Evolutionary conservation across 805 yeast genomes (phyloP).

Genomic region (Cyberlindnera maritima): DNA sequence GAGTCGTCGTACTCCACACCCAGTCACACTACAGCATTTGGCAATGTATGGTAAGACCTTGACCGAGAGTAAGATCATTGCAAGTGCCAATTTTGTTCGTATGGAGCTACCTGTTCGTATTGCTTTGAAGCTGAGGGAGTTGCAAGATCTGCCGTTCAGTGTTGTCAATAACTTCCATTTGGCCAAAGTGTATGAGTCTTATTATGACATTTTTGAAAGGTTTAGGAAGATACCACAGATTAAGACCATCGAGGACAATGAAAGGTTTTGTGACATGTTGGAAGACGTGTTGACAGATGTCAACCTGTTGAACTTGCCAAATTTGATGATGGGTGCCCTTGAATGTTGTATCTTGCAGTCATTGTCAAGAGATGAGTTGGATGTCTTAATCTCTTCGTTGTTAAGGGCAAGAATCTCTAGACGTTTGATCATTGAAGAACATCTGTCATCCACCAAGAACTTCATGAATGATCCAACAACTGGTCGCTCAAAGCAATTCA

Average conservation of each 20-base stretch:
- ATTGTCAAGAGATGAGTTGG: conserved; percentile 63
- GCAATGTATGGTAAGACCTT: conserved; percentile 85
- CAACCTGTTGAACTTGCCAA: conserved; percentile 80
- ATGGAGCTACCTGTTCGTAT: conserved; percentile 81
- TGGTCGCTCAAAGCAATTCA: conserved; percentile 42
- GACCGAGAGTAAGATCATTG: conserved; percentile 71
- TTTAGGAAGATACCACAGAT: conserved; percentile 74
- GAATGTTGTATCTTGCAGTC: conserved; percentile 64
- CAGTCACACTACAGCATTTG: conserved; percentile 84
- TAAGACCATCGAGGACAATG: conserved; percentile 70
- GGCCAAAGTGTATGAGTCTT: conserved; percentile 84
- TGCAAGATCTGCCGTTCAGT: conserved; percentile 80
- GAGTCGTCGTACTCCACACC: conserved; percentile 70
- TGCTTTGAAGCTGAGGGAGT: conserved; percentile 73
- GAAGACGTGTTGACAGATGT: conserved; percentile 64
- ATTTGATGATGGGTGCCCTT: conserved; percentile 88
- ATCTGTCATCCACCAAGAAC: conserved; percentile 70
- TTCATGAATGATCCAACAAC: conserved; percentile 48
- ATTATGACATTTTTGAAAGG: conserved; percentile 82
- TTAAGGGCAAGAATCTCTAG: conserved; percentile 85
- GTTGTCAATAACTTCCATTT: conserved; percentile 84
- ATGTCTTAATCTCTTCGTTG: conserved; percentile 71
- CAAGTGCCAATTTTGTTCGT: conserved; percentile 86
- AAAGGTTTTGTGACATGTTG: conserved; percentile 62
- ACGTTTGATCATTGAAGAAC: conserved; percentile 89